Percentiles rank a stretch among this genome's conserved stretches.
These are phyloP conservation scores for Nothophaeocryptopus gaeumannii DNA, from an alignment of 2,329 filamentous ascomycete species.

Conservation along the genomic window DNA sequence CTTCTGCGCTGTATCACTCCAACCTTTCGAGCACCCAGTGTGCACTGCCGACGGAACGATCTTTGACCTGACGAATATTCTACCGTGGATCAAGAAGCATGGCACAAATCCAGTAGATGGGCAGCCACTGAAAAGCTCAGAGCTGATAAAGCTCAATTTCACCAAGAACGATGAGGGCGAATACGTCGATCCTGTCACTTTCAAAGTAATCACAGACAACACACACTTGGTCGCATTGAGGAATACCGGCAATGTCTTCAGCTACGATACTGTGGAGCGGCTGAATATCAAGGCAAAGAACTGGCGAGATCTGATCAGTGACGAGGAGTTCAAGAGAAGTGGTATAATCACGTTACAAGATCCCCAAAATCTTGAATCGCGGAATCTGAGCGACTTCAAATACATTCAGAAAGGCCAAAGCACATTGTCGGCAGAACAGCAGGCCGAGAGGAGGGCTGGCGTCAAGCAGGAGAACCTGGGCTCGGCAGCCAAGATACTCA, in stretches of 20 bases:
- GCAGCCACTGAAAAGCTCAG: conserved; percentile 70
- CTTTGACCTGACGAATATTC: conserved; percentile 92
- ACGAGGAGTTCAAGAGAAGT: conserved; percentile 78
- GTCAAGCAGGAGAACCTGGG: conserved; percentile 81
- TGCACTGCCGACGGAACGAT: conserved; percentile 85
- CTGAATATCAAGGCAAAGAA: conserved; percentile 97
- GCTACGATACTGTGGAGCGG: conserved; percentile 90
- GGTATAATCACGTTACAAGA: conserved; percentile 97
- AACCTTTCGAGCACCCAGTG: conserved; percentile 91
- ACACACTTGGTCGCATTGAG: conserved; percentile 90
- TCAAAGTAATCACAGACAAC: conserved; percentile 96
- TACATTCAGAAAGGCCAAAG: conserved; percentile 76
- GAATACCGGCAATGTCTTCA: conserved; percentile 89
- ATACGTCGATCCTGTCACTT: conserved; percentile 93
- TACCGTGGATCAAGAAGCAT: conserved; percentile 91
- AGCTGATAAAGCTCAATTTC: conserved; percentile 88
- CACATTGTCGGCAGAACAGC: conserved; percentile 66
- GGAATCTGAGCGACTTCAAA: conserved; percentile 85
- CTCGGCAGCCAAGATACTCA: conserved; percentile 75
- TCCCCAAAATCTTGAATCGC: conserved; percentile 79
- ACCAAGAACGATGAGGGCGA: conserved; percentile 87
- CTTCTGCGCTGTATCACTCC: conserved; percentile 92
- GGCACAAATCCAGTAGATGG: conserved; percentile 89
- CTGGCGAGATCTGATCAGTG: conserved; percentile 87
- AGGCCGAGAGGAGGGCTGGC: conserved; percentile 57